Percentiles rank a stretch among this genome's conserved stretches.
phyloP scores from a whole-genome alignment of 306 rosid genomes.

The Vigna reflexopilosa region DNA sequence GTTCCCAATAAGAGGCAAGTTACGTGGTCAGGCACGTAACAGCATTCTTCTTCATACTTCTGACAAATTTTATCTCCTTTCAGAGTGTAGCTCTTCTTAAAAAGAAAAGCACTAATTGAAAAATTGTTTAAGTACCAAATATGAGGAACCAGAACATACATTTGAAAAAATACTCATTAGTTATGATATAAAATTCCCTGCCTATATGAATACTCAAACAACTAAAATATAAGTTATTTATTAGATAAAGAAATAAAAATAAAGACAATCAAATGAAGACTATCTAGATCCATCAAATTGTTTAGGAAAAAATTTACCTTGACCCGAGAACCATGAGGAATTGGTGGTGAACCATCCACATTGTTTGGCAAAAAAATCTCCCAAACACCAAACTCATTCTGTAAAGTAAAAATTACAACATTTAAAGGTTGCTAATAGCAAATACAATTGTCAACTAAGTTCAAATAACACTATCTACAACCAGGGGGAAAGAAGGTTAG shows the following conservation, averaged over 20 bases:
- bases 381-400: constrained; percentile 99
- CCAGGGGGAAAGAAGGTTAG: constrained; percentile 32
- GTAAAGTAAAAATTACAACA: constrained; percentile 49
- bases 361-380: constrained; percentile 97
- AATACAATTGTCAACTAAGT: constrained; percentile 30
- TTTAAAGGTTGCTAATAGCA: constrained; percentile 28
- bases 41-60: constrained; percentile 24
- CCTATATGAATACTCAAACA: constrained; percentile 1
- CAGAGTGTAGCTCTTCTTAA: background rate
- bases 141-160: constrained; percentile 30
- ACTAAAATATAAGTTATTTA: background rate
- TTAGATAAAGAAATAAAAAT: constrained; percentile 12
- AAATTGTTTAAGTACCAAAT: background rate
- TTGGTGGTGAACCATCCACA: constrained; percentile 84
- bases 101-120: background rate
- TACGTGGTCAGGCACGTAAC: too few relatives aligned
- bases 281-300: constrained; percentile 23
- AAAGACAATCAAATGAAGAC: constrained; percentile 29
- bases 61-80: constrained; percentile 6
- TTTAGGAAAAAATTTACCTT: constrained; percentile 64
- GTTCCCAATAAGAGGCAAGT: too few relatives aligned
- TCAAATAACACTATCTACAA: constrained; percentile 30
- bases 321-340: constrained; percentile 98
- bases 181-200: constrained; percentile 15
- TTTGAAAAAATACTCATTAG: background rate